A percentile compares a stretch with the other conserved stretches of the same genome.
Evolutionary conservation across 257 asterid species (phyloP).

Genomic region (Echites panduratus): DNA sequence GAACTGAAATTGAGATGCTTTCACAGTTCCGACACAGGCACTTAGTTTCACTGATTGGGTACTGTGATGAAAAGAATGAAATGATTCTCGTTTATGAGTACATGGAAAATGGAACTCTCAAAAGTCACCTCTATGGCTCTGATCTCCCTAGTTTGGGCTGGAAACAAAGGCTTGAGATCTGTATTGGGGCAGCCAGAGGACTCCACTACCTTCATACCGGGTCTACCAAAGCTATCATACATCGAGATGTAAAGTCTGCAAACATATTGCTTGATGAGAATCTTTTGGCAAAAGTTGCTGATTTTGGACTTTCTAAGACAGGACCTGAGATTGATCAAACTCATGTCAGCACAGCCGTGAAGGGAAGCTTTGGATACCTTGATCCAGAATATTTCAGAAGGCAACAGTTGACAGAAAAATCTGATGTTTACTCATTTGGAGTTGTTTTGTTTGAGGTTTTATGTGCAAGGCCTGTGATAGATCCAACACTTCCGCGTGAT

Average conservation of each 20-base stretch:
- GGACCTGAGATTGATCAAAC: conserved; percentile 88
- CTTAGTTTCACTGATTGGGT: conserved; percentile 74
- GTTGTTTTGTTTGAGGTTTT: conserved; percentile 68
- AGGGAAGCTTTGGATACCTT: conserved; percentile 76
- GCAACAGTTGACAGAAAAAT: conserved; percentile 74
- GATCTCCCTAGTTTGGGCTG: conserved; percentile 50
- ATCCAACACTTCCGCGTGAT: conserved; percentile 74
- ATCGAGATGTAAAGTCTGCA: conserved; percentile 81
- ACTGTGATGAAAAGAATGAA: conserved; percentile 72
- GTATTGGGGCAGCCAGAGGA: conserved; percentile 83
- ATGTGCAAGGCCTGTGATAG: conserved; percentile 81
- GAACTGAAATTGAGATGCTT: conserved; percentile 86
- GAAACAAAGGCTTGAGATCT: conserved; percentile 78
- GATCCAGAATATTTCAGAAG: conserved; percentile 84
- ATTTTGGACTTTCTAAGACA: conserved; percentile 73
- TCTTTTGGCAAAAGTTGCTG: conserved; percentile 74
- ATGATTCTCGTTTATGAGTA: conserved; percentile 75
- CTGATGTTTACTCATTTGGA: conserved; percentile 75
- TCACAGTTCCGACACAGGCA: conserved; percentile 80
- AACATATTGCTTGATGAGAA: conserved; percentile 83
- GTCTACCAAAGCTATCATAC: conserved; percentile 60
- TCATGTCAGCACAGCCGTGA: conserved; percentile 82
- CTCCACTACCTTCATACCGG: conserved; percentile 85
- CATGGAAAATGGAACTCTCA: conserved; percentile 82
- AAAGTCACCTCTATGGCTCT: conserved; percentile 65